Evolutionary conservation across 2,329 filamentous ascomycete genomes (phyloP).

Genomic region (Colletotrichum chrysophilum): DNA sequence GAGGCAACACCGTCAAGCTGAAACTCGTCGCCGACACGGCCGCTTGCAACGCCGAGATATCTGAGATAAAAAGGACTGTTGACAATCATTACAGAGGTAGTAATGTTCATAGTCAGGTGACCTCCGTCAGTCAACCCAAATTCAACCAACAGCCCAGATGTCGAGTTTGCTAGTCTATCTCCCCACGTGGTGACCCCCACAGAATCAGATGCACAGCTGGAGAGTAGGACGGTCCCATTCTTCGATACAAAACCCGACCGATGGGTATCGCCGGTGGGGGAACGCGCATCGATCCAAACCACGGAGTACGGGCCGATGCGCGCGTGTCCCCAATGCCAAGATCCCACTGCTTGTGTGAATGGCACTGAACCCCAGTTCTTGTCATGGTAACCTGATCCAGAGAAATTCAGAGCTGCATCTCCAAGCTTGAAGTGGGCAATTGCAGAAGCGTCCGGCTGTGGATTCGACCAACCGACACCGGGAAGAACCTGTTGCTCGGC

Average conservation of each 20-base stretch:
- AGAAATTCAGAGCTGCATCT: neutral
- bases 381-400: neutral
- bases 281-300: neutral
- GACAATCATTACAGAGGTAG: rapidly evolving
- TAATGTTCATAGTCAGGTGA: neutral
- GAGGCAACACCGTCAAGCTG: neutral
- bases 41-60: neutral
- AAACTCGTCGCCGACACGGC: neutral
- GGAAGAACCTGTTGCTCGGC: neutral
- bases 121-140: neutral
- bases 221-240: neutral
- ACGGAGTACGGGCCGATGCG: neutral
- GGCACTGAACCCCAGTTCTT: neutral
- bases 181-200: neutral
- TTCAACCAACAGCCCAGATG: neutral
- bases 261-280: neutral
- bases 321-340: neutral
- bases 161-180: neutral
- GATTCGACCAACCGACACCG: neutral
- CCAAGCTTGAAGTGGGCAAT: neutral
- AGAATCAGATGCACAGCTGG: neutral
- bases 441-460: neutral
- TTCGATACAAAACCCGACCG: neutral
- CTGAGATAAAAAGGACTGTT: neutral
- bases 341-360: neutral